phyloP scores from a whole-genome alignment of 2,329 filamentous ascomycete genomes.

The Cryphonectria nitschkei region DNA sequence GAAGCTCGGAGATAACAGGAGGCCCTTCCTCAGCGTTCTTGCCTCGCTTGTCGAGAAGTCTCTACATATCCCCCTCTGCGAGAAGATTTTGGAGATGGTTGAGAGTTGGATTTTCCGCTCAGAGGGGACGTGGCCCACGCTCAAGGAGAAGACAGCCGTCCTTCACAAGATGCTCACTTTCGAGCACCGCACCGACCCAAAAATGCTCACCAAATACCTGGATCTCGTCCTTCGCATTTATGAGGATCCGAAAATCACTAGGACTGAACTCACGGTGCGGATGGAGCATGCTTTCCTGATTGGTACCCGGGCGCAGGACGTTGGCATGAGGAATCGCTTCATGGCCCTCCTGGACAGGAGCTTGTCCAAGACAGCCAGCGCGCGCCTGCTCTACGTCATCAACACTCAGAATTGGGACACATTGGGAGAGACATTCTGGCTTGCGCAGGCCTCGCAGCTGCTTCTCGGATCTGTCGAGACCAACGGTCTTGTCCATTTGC shows the following conservation, averaged over 20 bases:
- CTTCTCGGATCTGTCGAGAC: conserved; percentile 90
- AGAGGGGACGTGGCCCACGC: conserved; percentile 91
- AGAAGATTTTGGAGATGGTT: conserved; percentile 91
- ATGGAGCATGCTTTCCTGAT: conserved; percentile 99
- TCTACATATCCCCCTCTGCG: conserved; percentile 81
- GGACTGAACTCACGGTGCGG: conserved; percentile 92
- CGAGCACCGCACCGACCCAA: conserved; percentile 80
- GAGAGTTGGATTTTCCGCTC: conserved; percentile 96
- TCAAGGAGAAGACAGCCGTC: conserved; percentile 98
- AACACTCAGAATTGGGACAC: conserved; percentile 97
- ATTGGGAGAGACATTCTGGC: conserved; percentile 92
- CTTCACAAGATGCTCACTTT: conserved; percentile 99
- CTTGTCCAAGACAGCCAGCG: conserved; percentile 87
- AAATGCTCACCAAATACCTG: conserved; percentile 88
- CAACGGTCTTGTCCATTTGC: conserved; percentile 76
- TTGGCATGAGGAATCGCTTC: conserved; percentile 96
- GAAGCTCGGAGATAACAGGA: conserved; percentile 83
- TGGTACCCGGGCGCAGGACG: conserved; percentile 87
- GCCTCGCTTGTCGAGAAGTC: conserved; percentile 96
- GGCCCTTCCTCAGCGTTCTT: conserved; percentile 93
- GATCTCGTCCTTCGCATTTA: conserved; percentile 98
- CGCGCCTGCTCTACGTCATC: conserved; percentile 86
- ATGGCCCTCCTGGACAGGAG: conserved; percentile 96
- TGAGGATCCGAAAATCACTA: conserved; percentile 92
- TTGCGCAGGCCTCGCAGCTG: conserved; percentile 91